Evolutionary conservation across 139 green algal genomes (phyloP).

Genomic region (Coccomyxa sp.): DNA sequence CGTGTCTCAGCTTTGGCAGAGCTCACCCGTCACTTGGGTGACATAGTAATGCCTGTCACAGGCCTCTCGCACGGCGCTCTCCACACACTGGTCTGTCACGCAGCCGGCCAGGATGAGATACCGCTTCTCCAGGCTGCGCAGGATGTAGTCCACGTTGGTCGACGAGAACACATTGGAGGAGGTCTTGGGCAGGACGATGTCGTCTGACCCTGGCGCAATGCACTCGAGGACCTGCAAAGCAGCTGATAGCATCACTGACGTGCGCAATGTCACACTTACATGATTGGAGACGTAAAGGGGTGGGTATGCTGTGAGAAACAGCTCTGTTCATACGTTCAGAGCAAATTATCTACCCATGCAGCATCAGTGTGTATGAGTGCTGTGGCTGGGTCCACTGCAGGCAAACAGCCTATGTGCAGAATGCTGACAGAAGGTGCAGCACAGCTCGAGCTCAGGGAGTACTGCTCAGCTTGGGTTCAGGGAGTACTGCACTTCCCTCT

Average conservation of each 20-base stretch:
- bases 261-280: not conserved
- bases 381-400: no score
- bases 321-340: no score
- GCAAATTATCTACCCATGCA: no score
- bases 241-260: not conserved
- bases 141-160: slow-evolving; percentile 53
- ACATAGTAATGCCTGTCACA: slow-evolving; percentile 64
- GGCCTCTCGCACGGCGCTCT: slow-evolving; percentile 60
- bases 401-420: not conserved
- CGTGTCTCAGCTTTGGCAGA: not conserved
- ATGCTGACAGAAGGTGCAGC: not conserved
- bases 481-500: not conserved
- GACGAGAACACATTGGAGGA: slow-evolving; percentile 53
- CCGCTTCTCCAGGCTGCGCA: slow-evolving; percentile 39
- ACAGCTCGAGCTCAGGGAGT: not conserved
- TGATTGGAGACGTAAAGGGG: not conserved
- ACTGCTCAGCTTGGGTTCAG: not conserved
- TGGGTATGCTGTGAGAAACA: not conserved
- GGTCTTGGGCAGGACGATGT: slow-evolving; percentile 73
- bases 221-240: slow-evolving; percentile 37
- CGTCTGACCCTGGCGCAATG: slow-evolving; percentile 42
- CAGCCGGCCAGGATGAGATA: slow-evolving; percentile 51
- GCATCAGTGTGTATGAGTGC: no score
- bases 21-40: slow-evolving; percentile 32
- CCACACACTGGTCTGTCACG: slow-evolving; percentile 74